A percentile compares a stretch with the other conserved stretches of the same genome.
Conservation (phyloP, 805 yeast species). For the Cyberlindnera japonica region DNA sequence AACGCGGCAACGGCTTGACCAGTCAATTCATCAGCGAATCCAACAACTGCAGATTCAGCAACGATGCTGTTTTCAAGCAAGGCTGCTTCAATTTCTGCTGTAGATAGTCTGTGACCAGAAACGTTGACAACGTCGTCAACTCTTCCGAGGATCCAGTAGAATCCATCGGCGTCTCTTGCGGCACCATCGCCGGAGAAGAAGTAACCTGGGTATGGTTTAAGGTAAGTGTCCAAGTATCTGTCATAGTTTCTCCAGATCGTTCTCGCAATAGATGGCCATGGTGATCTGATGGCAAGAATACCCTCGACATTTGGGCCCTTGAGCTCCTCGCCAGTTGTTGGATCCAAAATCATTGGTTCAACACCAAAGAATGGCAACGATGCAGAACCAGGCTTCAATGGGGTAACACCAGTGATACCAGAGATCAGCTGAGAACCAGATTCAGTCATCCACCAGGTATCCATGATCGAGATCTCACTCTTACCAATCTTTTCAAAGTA, state of each 20-base stretch:
- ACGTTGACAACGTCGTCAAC: constrained; percentile 89
- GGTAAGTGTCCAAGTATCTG: constrained; percentile 75
- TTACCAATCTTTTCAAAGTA: constrained; percentile 67
- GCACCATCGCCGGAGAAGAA: constrained; percentile 92
- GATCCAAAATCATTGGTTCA: constrained; percentile 68
- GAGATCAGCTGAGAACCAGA: constrained; percentile 78
- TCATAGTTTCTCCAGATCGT: constrained; percentile 75
- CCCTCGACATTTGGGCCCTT: constrained; percentile 74
- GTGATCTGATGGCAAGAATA: constrained; percentile 63
- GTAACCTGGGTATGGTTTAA: constrained; percentile 76
- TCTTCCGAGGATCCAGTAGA: constrained; percentile 81
- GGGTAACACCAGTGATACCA: constrained; percentile 72
- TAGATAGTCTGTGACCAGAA: constrained; percentile 82
- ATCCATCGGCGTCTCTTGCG: constrained; percentile 80
- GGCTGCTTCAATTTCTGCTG: constrained; percentile 86
- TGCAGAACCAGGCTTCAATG: constrained; percentile 84
- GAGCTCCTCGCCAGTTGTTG: constrained; percentile 68
- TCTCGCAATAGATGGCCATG: constrained; percentile 89
- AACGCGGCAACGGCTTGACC: constrained; percentile 86
- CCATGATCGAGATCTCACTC: constrained; percentile 66
- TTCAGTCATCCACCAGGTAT: constrained; percentile 90
- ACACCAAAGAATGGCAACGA: constrained; percentile 84
- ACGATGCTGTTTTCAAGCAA: constrained; percentile 67
- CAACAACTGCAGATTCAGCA: constrained; percentile 80
- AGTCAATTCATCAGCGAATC: constrained; percentile 77